Base-by-base conservation (phyloP, 2,329 filamentous ascomycete species). In the Corniculantispora saksenae region DNA sequence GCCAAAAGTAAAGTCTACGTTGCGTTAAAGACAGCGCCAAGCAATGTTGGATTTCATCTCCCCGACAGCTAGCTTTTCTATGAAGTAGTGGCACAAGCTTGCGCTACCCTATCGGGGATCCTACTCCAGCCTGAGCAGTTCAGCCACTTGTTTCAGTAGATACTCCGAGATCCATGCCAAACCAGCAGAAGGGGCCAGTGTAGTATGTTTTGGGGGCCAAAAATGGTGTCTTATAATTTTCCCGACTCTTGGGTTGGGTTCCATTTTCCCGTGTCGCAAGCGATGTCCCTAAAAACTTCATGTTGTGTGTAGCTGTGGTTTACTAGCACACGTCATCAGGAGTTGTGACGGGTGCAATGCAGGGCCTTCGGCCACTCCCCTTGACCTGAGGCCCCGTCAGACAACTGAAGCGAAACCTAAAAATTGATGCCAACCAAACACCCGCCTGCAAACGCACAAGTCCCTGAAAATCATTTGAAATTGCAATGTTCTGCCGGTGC, bases 381-480 rank as follows among this genome's bases (percentile, higher is more conserved):
- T 6, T 43, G 17, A 43, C 10, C 38, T 13, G 38, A 19, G 29
- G 13, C 15, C 51, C 51, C 19, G n/a, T 51, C 29, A 19, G 8
- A 6, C 32, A 29, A 57, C 38, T 32, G 47, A 58, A 35, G 23
- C 55, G 38, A 58, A 58, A 57, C 54, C 27, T 43, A 25, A 45
- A 32, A 29, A 3, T 19, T 25, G 8, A 43, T 9, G 38, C 55
- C 40, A 58, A 58, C 55, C 40, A 58, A 38, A 58, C 27, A 38
- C 19, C 40, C 47, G 55, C 55, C 55, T 40, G 40, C 55, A 58
- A 47, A 43, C 32, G 17, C 3, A 15, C 27, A 21, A 45, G 43
- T 59, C 43, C 56, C 43, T 59, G 56, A 59, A 59, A 48, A 48
- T 59, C 56, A 35, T 25, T 17, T 48, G 27, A n/a, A 59, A 25